Evolutionary conservation across 139 green algal genomes (phyloP).

Genomic region (Mesostigma viride): DNA sequence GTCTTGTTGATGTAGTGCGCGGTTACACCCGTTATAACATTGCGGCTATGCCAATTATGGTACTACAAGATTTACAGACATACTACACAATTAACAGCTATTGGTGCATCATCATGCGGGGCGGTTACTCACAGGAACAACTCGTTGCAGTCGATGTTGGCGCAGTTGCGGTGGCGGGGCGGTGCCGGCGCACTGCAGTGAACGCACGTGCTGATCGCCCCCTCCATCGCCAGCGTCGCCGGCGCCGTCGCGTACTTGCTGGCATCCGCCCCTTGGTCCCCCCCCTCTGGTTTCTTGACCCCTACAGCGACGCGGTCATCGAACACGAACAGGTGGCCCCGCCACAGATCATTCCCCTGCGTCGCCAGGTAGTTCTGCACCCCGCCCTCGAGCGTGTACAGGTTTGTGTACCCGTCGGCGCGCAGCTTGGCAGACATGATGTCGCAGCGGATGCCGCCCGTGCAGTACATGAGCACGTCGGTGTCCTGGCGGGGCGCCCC

Average conservation of each 20-base stretch:
- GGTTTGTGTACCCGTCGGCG: conserved; percentile 50
- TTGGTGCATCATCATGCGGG: not conserved
- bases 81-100: not conserved
- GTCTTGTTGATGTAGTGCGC: no score
- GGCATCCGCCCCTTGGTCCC: not conserved
- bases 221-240: not conserved
- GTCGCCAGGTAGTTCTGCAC: conserved; percentile 60
- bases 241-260: not conserved
- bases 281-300: not conserved
- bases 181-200: conserved; percentile 4
- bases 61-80: no score
- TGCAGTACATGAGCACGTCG: conserved; percentile 91
- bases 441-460: conserved; percentile 97
- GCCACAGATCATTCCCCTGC: conserved; percentile 49
- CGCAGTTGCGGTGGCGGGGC: conserved; percentile 28
- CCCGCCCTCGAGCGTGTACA: conserved; percentile 90
- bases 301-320: conserved; percentile 61
- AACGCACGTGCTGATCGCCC: conserved; percentile 12
- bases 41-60: no score
- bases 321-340: conserved; percentile 92
- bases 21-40: no score
- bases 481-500: conserved; percentile 22
- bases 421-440: conserved; percentile 86
- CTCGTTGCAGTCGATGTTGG: conserved; percentile 32
- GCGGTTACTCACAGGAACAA: conserved; percentile 26